Conservation (phyloP, 2,329 filamentous ascomycete genomes). For the Pseudopyricularia javanii region DNA sequence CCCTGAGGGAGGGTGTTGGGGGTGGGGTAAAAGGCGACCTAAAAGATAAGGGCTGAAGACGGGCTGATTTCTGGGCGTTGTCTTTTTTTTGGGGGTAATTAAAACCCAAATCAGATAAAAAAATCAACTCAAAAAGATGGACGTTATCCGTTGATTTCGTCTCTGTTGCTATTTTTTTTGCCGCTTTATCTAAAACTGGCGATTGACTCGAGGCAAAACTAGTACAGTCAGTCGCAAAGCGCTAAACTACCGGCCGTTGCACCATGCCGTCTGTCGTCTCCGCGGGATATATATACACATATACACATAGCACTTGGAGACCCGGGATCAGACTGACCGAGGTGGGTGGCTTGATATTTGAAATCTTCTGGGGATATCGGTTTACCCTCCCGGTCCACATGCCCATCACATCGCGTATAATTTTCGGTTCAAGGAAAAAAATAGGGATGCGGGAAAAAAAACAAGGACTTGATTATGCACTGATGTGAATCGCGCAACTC, state of each 20-base stretch:
- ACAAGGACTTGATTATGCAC: background rate
- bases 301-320: background rate
- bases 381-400: background rate
- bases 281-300: background rate
- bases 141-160: too few relatives aligned
- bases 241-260: background rate
- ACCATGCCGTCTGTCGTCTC: background rate
- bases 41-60: background rate
- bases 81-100: background rate
- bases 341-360: background rate
- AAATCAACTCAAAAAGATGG: too few relatives aligned
- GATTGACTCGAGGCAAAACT: background rate
- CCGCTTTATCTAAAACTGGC: too few relatives aligned
- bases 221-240: background rate
- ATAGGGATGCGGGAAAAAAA: background rate
- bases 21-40: background rate
- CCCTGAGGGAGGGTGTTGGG: background rate
- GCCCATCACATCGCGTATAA: background rate
- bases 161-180: too few relatives aligned
- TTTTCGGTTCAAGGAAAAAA: background rate
- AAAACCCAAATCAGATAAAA: background rate
- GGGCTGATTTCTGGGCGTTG: background rate
- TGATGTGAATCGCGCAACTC: background rate
- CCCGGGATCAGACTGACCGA: background rate
- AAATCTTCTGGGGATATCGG: background rate